Conservation (phyloP, 345 rosid species). For the Murraya paniculata region DNA sequence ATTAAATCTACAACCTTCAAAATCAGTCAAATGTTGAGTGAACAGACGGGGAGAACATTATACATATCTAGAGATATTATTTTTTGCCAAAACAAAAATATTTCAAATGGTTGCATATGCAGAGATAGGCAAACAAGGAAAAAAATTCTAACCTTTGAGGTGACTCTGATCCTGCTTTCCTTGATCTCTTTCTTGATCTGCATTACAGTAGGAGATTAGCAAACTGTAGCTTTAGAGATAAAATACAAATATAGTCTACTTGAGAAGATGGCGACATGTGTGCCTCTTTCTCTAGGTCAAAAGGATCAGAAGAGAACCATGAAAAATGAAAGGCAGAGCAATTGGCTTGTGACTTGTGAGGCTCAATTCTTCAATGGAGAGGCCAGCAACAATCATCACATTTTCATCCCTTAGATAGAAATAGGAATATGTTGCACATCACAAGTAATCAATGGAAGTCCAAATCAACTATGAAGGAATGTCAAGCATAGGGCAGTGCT, state of each 20-base stretch:
- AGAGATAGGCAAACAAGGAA: not conserved
- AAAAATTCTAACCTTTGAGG: conserved; percentile 63
- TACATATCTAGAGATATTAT: not conserved
- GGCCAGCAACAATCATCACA: not conserved
- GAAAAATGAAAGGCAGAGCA: not conserved
- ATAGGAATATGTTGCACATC: not conserved
- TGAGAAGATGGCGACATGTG: conserved; percentile 2
- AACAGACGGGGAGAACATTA: conserved; percentile 8
- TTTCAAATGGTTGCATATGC: not conserved
- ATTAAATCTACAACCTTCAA: conserved; percentile 80
- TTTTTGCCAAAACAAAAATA: not conserved
- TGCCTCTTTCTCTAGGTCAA: not conserved
- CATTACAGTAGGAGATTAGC: conserved; percentile 12
- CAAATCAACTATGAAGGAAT: not conserved
- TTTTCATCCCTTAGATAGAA: not conserved
- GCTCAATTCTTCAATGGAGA: not conserved
- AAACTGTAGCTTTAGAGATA: not conserved
- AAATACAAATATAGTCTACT: not conserved
- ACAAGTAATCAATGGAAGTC: not conserved
- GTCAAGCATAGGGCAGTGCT: not conserved
- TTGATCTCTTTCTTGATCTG: conserved; percentile 92
- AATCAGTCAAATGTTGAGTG: conserved; percentile 22
- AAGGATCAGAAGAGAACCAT: not conserved
- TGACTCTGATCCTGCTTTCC: conserved; percentile 76
- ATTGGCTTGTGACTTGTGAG: not conserved